Evolutionary conservation across 305 asterid genomes (phyloP).

Genomic region (Solanum hybrid): DNA sequence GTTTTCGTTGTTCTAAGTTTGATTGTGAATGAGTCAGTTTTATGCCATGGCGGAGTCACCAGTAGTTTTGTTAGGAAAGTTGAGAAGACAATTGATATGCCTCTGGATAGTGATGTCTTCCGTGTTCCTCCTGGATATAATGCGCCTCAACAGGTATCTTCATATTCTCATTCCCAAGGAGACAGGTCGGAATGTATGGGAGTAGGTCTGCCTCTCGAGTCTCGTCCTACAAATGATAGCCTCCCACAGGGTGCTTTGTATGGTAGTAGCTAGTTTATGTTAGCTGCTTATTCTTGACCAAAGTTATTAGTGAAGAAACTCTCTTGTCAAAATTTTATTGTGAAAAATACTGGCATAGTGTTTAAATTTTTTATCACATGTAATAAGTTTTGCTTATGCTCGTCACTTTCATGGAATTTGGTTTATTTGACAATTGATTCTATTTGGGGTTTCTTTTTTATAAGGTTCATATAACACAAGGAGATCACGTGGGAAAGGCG

Average conservation of each 20-base stretch:
- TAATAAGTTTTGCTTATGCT: not conserved
- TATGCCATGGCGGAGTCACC: constrained; percentile 13
- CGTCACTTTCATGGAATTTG: not conserved
- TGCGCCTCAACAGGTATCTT: constrained; percentile 13
- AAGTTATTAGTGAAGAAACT: not conserved
- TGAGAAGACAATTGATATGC: constrained; percentile 12
- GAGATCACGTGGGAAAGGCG: constrained; percentile 68
- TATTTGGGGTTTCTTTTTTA: not conserved
- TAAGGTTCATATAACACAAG: constrained; percentile 86
- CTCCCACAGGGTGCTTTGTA: not conserved
- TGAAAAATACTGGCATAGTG: not conserved
- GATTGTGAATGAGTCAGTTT: not conserved
- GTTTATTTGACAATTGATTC: not conserved
- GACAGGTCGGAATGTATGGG: no score
- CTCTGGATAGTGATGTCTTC: constrained; percentile 12
- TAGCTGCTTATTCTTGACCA: not conserved
- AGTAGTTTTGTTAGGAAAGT: constrained; percentile 8
- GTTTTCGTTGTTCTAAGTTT: not conserved
- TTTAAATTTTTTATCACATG: not conserved
- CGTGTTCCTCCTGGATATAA: constrained; percentile 9
- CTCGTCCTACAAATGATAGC: not conserved
- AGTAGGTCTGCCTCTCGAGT: not conserved
- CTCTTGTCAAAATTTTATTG: not conserved
- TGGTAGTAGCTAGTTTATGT: not conserved
- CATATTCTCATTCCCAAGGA: not conserved